phyloP scores from a whole-genome alignment of 1,139 yeast species.

The Debaryomyces nepalensis region DNA sequence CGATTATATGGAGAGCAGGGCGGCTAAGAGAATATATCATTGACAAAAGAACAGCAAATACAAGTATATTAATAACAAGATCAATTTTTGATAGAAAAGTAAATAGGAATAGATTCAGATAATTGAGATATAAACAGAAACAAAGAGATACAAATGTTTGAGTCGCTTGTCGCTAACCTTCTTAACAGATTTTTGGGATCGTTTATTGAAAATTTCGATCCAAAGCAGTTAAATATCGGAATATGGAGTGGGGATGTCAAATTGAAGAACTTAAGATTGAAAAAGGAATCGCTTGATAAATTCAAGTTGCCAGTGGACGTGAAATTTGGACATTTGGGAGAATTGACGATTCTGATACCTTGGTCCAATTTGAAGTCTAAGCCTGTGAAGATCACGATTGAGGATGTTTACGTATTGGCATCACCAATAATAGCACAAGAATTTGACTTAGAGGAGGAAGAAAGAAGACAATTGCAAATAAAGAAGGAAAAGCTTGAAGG shows the following conservation, averaged over 20 bases:
- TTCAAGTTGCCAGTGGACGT: slow-evolving; percentile 86
- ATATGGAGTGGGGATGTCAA: slow-evolving; percentile 98
- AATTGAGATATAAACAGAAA: background rate
- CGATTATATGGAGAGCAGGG: background rate
- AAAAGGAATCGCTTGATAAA: slow-evolving; percentile 83
- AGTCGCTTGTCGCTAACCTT: slow-evolving; percentile 59
- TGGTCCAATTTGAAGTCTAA: slow-evolving; percentile 94
- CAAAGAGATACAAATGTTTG: slow-evolving; percentile 46
- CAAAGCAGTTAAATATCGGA: slow-evolving; percentile 91
- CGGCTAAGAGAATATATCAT: background rate
- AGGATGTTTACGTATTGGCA: slow-evolving; percentile 84
- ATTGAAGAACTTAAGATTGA: slow-evolving; percentile 72
- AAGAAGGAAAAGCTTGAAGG: slow-evolving; percentile 72
- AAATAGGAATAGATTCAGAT: background rate
- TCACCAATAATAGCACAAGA: slow-evolving; percentile 62
- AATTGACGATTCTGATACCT: slow-evolving; percentile 87
- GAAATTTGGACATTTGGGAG: slow-evolving; percentile 90
- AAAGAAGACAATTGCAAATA: slow-evolving; percentile 61
- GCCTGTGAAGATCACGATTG: slow-evolving; percentile 89
- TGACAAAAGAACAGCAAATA: background rate
- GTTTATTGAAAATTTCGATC: slow-evolving; percentile 93
- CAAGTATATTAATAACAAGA: background rate
- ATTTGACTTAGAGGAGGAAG: slow-evolving; percentile 69
- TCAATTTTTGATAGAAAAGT: background rate
- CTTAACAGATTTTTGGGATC: slow-evolving; percentile 62